A percentile compares a stretch with the other conserved stretches of the same genome.
phyloP scores from a whole-genome alignment of 2,329 filamentous ascomycete species.

The Cryphonectria nitschkei region DNA sequence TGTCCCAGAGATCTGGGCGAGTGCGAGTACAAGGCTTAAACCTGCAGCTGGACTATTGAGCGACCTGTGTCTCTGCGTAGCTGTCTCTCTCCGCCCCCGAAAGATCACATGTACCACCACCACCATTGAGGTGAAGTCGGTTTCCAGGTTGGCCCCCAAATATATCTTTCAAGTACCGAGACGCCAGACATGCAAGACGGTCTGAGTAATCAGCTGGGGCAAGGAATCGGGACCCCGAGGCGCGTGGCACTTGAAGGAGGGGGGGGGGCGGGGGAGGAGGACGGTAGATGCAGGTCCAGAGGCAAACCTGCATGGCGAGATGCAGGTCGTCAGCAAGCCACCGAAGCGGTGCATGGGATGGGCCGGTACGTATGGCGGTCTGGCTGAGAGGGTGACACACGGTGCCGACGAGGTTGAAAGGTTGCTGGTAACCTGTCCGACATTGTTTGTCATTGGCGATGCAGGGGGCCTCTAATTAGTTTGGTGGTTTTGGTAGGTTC shows the following conservation, averaged over 20 bases:
- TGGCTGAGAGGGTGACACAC: neutral
- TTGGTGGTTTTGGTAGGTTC: neutral
- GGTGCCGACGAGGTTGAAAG: neutral
- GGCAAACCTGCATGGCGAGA: conserved; percentile 16
- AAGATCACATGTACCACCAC: neutral
- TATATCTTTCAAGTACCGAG: neutral
- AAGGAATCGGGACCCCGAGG: neutral
- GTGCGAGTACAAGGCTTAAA: neutral
- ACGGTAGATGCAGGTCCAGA: conserved; percentile 7
- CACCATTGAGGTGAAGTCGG: neutral
- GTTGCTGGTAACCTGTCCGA: neutral
- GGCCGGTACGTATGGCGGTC: neutral
- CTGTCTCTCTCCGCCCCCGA: neutral
- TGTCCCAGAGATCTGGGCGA: neutral
- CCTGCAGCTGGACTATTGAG: neutral
- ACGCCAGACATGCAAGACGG: neutral
- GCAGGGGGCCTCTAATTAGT: neutral
- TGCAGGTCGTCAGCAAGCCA: conserved; percentile 17
- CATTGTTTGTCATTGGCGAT: neutral
- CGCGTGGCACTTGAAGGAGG: neutral
- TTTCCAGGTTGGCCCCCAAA: neutral
- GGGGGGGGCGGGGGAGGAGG: neutral
- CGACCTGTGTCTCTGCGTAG: neutral
- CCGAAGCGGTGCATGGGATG: conserved; percentile 7
- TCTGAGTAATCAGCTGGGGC: neutral